Percentiles rank a stretch among this genome's conserved stretches.
Evolutionary conservation across 2,329 filamentous ascomycete genomes (phyloP).

Genomic region (Ramularia collo-cygni): DNA sequence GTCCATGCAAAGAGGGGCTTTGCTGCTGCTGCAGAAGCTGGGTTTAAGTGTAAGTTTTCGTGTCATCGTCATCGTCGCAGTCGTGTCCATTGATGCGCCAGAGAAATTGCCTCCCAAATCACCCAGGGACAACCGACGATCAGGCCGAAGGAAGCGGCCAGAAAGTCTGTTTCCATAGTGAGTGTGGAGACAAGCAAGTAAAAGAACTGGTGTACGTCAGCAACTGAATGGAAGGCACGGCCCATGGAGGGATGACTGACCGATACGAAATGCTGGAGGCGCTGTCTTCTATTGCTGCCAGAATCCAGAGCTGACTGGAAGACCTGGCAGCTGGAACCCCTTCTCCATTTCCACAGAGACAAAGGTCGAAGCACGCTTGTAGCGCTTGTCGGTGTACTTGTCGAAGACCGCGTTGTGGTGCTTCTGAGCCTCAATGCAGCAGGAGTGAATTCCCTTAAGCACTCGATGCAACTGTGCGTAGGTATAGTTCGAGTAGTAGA

Average conservation of each 20-base stretch:
- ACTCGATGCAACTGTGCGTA: constrained; percentile 74
- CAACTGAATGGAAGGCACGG: background rate
- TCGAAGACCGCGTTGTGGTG: constrained; percentile 86
- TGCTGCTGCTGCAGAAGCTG: no score
- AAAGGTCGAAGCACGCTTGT: constrained; percentile 74
- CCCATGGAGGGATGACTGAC: no score
- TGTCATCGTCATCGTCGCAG: constrained; percentile 20
- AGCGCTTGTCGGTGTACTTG: constrained; percentile 83
- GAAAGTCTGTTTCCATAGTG: constrained; percentile 9
- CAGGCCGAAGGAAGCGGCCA: constrained; percentile 10
- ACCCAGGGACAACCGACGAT: constrained; percentile 8
- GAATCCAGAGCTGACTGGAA: no score
- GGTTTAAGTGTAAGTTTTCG: constrained; percentile 10
- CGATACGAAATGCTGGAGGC: constrained; percentile 4
- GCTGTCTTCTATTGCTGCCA: constrained; percentile 10
- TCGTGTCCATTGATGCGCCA: no score
- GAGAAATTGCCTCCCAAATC: constrained; percentile 7
- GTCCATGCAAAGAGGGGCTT: constrained; percentile 7
- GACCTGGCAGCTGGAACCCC: constrained; percentile 47
- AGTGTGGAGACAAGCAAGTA: constrained; percentile 12
- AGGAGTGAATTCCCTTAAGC: constrained; percentile 73
- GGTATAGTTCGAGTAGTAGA: constrained; percentile 91
- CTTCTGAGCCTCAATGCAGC: constrained; percentile 70
- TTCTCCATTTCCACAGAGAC: constrained; percentile 67
- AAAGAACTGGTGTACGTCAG: constrained; percentile 8